A percentile compares a stretch with the other conserved stretches of the same genome.
Conservation (phyloP, 2,329 filamentous ascomycete species). For the Colletotrichum graminicola region DNA sequence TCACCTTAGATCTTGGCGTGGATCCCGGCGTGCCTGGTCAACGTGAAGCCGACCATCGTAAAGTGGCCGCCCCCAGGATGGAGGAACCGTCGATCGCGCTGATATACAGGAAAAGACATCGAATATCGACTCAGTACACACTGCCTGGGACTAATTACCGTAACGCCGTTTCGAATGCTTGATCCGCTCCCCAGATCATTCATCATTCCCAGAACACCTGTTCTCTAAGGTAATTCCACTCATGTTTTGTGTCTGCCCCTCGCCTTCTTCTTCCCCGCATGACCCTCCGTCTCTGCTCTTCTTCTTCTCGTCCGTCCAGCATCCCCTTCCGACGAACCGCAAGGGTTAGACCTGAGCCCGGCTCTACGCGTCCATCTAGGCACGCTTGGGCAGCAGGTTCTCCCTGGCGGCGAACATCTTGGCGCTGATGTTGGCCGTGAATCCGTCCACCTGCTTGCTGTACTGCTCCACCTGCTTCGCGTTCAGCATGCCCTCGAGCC, state of each 20-base stretch:
- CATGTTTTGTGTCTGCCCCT: slow-evolving; percentile 26
- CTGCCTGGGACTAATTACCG: slow-evolving; percentile 43
- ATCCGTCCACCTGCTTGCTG: slow-evolving; percentile 95
- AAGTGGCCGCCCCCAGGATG: not conserved
- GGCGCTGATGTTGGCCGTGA: slow-evolving; percentile 88
- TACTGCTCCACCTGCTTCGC: slow-evolving; percentile 98
- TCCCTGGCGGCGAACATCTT: slow-evolving; percentile 98
- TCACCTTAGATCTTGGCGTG: not conserved
- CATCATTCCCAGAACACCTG: slow-evolving; percentile 42
- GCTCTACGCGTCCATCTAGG: slow-evolving; percentile 19
- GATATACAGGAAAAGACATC: slow-evolving; percentile 41
- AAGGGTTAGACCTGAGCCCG: slow-evolving; percentile 9
- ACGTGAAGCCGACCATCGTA: not conserved
- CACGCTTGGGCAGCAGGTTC: slow-evolving; percentile 70
- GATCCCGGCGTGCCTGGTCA: slow-evolving; percentile 6
- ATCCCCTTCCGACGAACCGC: not conserved
- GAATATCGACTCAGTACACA: slow-evolving; percentile 42
- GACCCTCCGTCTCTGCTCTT: not conserved
- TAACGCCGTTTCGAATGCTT: slow-evolving; percentile 45
- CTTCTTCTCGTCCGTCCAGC: slow-evolving; percentile 12
- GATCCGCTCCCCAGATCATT: slow-evolving; percentile 44
- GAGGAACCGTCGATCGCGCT: slow-evolving; percentile 13
- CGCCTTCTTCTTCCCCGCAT: slow-evolving; percentile 7
- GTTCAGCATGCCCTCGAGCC: slow-evolving; percentile 94
- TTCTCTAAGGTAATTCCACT: slow-evolving; percentile 38